Base-by-base conservation (phyloP, 164 flowering plant genomes). In the Stephania japonica region DNA sequence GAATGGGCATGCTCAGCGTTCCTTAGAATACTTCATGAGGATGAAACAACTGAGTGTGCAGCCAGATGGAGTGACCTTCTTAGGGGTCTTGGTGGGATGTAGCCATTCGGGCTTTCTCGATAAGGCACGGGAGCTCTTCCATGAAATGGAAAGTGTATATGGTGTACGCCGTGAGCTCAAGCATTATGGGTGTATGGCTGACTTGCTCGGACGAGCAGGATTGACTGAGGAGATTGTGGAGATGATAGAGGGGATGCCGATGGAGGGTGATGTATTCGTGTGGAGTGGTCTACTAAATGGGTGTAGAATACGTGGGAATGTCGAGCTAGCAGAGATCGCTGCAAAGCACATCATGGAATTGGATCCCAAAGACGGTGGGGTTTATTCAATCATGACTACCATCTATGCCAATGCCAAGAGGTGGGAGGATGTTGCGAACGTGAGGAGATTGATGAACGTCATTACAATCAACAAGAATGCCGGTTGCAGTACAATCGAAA, bases 251-350 rank as follows among this genome's bases (percentile, higher is more conserved):
- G 66, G 61, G 9, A 86, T 91, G 94, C 91, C 92, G 8, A 81
- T 76, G 81, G 72, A 67, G 8, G 91, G 87, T n/a, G 93, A 93
- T 78, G 80, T 90, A 66, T 88, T 74, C 75, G 89, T 85, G 14
- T 91, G 95, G 98, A 92, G 93, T 66, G 90, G 91, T 23, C 80
- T 93, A 85, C 89, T 93, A 21, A 92, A 91, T 63, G 98, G 95
- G 9, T 91, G 98, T 74, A 78, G 87, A 62, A 81, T 84, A 26
- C 91, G 88, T 80, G 90, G 91, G 69, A 76, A 89, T 77, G 86
- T 89, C 72, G 88, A 85, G 71, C 72, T 86, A 69, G 95, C 95
- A 24, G 90, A 89, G 82, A 78, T 72, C 21, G 97, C 89, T 18
- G 91, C 94, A 0, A 73, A 82, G 81, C 86, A 77, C 11, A 76